Evolutionary conservation across 371 early-diverging fungal species (phyloP).

Genomic region (Entomophthora muscae): DNA sequence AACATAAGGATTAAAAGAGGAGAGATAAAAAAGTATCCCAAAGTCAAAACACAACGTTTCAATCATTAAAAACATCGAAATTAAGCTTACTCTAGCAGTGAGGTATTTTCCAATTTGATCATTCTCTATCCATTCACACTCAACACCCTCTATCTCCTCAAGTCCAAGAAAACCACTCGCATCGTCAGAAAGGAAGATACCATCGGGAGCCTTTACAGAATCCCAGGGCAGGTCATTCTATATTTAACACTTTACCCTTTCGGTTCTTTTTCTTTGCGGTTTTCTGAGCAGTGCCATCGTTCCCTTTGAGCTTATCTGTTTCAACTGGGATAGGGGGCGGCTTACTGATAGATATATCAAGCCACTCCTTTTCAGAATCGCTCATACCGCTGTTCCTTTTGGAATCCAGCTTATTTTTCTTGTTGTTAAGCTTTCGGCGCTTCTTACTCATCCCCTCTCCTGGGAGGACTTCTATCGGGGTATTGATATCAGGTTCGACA

Average conservation of each 20-base stretch:
- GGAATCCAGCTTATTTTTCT: background rate
- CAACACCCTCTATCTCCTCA: conserved; percentile 73
- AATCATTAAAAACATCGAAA: no score
- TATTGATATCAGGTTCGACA: no score
- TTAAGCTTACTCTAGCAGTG: conserved; percentile 45
- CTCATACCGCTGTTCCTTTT: no score
- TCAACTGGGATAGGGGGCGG: background rate
- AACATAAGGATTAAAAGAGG: background rate
- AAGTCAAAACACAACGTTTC: conserved; percentile 8
- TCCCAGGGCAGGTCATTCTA: background rate
- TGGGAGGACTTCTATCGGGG: no score
- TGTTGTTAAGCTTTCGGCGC: background rate
- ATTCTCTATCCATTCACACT: conserved; percentile 49
- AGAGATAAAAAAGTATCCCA: background rate
- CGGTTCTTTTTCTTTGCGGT: background rate
- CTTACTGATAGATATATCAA: background rate
- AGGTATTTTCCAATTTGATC: conserved; percentile 34
- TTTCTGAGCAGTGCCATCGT: background rate
- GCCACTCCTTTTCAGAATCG: background rate
- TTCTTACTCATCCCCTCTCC: no score
- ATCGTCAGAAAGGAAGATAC: conserved; percentile 31
- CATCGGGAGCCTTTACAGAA: conserved; percentile 11
- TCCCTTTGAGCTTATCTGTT: background rate
- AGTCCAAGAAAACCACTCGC: conserved; percentile 62
- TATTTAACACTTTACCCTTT: background rate